phyloP scores from a whole-genome alignment of 257 asterid species.

The Gynochthodes officinalis region DNA sequence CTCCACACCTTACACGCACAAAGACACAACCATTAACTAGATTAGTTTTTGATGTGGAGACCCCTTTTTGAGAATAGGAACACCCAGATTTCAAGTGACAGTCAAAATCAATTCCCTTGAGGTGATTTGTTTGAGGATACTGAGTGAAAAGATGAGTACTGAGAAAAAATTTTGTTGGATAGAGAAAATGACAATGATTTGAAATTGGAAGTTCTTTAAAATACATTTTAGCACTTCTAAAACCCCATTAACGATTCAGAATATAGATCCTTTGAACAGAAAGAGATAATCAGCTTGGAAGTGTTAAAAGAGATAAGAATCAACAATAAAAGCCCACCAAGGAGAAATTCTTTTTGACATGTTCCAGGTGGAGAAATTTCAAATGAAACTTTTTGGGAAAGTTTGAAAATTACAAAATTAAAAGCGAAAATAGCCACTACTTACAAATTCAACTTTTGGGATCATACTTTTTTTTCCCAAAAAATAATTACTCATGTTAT shows the following conservation, averaged over 20 bases:
- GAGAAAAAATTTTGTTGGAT: no score
- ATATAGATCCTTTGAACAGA: not conserved
- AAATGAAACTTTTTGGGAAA: no score
- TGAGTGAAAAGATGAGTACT: not conserved
- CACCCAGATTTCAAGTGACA: constrained; percentile 32
- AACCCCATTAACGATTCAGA: not conserved
- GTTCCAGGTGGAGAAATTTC: no score
- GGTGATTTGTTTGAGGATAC: constrained; percentile 16
- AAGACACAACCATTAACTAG: constrained; percentile 28
- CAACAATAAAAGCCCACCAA: no score
- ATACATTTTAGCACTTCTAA: constrained; percentile 27
- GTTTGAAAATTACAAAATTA: no score
- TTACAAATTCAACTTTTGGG: no score
- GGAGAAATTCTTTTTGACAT: no score
- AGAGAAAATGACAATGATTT: constrained; percentile 22
- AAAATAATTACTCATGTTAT: no score
- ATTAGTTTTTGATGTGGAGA: constrained; percentile 26
- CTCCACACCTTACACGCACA: constrained; percentile 39
- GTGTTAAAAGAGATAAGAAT: no score
- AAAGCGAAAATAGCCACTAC: no score
- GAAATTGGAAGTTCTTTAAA: constrained; percentile 35
- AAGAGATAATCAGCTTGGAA: no score
- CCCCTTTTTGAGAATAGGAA: constrained; percentile 37
- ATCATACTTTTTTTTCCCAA: no score
- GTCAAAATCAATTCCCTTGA: constrained; percentile 18